phyloP scores from a whole-genome alignment of 352 stramenopile genomes.

The Pythium aquatile region DNA sequence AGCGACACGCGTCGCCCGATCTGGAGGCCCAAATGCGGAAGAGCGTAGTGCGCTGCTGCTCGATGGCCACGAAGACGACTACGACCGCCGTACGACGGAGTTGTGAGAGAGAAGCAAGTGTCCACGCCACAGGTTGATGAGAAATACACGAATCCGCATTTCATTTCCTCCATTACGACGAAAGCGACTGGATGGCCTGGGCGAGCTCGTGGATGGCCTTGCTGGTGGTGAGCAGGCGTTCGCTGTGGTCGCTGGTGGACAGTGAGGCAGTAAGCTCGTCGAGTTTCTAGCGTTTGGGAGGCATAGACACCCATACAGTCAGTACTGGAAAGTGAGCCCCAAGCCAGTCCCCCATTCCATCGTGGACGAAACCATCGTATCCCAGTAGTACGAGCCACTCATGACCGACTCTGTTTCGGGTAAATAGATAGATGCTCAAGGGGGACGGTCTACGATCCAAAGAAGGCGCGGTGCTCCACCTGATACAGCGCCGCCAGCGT shows the following conservation, averaged over 20 bases:
- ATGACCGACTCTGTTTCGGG: conserved; percentile 21
- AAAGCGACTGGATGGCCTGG: conserved; percentile 50
- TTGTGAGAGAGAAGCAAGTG: conserved; percentile 28
- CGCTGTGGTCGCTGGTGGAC: conserved; percentile 51
- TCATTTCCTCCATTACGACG: background rate
- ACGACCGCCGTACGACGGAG: conserved; percentile 46
- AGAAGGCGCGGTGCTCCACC: conserved; percentile 51
- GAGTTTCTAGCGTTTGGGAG: conserved; percentile 57
- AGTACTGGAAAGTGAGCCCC: background rate
- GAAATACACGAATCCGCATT: background rate
- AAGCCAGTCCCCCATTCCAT: background rate
- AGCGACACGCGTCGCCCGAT: conserved; percentile 8
- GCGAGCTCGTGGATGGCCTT: conserved; percentile 71
- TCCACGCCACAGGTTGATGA: background rate
- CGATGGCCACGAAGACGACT: conserved; percentile 36
- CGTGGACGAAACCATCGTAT: background rate
- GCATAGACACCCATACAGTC: background rate
- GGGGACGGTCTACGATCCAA: conserved; percentile 16
- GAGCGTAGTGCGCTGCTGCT: conserved; percentile 44
- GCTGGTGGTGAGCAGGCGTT: conserved; percentile 50
- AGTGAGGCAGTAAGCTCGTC: conserved; percentile 54
- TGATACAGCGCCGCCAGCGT: conserved; percentile 66
- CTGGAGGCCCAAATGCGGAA: conserved; percentile 23
- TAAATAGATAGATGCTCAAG: conserved; percentile 11
- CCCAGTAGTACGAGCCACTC: conserved; percentile 4